Evolutionary conservation across 768 basidiomycete genomes (phyloP), one percentile per base, ranked within the genome.

Genomic region (Hygrocybe punicea): DNA sequence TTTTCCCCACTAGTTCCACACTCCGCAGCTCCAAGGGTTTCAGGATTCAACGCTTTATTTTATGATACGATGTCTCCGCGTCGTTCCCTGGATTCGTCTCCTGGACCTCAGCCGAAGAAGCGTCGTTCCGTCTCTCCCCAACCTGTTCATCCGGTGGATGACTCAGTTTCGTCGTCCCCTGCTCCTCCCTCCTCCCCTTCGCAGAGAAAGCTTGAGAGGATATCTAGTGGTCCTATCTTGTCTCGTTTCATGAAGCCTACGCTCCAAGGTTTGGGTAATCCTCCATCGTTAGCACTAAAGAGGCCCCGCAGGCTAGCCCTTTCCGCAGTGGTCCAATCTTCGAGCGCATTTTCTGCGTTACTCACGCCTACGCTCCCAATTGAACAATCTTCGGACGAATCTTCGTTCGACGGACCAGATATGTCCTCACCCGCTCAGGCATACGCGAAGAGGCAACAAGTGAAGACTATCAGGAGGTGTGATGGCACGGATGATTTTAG

Each of bases 401-500:
- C 81, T 35, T 84, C 85, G n/a, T 85, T 84, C 55, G 84, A 87
- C 62, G 79, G 78, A 17, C 78, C 78, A 11, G 87, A 89, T 61
- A 80, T 85, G 80, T 89, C 88, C 29, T 89, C 88, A 0, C 89
- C 90, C 40, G 90, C 90, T 34, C 85, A 87, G 63, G 88, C 89
- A 4, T 92, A 91, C 66, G 82, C 87, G 1, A 84, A 83, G 63
- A 83, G 90, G 37, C 89, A 90, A 57, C 84, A 89, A 59, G 79
- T 83, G 14, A 89, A 83, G 76, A 89, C 90, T 1, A 82, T 91
- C 57, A 79, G 90, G 51, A 77, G 89, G 42, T 85, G 88, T 62
- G 90, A 91, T 63, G 90, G 90, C 7, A 90, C 87, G 10, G 89
- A 91, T 53, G 87, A 91, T 68, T 86, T 91, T 62, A 77, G 85